phyloP scores from a whole-genome alignment of 2,329 filamentous ascomycete species.

The Claviceps pazoutovae region DNA sequence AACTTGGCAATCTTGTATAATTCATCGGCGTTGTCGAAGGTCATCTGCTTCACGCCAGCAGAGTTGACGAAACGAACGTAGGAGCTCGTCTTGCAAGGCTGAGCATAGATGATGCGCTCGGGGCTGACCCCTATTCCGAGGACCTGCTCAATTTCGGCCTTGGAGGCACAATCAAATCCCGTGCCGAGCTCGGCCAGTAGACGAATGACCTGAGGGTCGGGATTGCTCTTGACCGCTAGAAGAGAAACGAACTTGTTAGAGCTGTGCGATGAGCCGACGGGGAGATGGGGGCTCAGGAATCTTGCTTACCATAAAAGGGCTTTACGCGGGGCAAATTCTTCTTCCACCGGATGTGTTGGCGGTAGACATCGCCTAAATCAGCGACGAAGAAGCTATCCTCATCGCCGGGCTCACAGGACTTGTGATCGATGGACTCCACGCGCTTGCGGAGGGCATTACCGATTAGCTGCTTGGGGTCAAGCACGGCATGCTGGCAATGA shows the following conservation, averaged over 20 bases:
- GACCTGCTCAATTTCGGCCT: conserved; percentile 90
- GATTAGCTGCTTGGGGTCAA: conserved; percentile 64
- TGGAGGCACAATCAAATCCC: conserved; percentile 97
- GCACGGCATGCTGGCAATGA: conserved; percentile 26
- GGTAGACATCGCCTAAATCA: conserved; percentile 95
- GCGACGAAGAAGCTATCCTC: conserved; percentile 98
- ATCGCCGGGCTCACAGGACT: conserved; percentile 78
- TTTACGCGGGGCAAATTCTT: conserved; percentile 81
- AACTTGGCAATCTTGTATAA: conserved; percentile 94
- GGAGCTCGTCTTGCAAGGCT: conserved; percentile 98
- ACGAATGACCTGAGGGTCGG: conserved; percentile 75
- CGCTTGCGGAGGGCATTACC: conserved; percentile 75
- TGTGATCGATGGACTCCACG: conserved; percentile 70
- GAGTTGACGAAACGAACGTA: conserved; percentile 83
- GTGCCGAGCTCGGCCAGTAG: conserved; percentile 80
- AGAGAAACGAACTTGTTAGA: conserved; percentile 4
- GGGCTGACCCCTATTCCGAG: conserved; percentile 71
- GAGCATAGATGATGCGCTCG: conserved; percentile 91
- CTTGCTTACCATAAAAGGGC: conserved; percentile 74
- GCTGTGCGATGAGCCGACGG: not conserved
- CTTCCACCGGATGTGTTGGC: conserved; percentile 98
- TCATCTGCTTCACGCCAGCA: conserved; percentile 91
- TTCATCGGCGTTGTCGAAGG: conserved; percentile 96
- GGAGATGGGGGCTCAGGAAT: not conserved
- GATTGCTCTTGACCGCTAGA: conserved; percentile 94